Percentiles rank a stretch among this genome's conserved stretches.
These are phyloP conservation scores for Adansonia rubrostipa DNA, from an alignment of 441 rosid genomes.

Conservation along the genomic window DNA sequence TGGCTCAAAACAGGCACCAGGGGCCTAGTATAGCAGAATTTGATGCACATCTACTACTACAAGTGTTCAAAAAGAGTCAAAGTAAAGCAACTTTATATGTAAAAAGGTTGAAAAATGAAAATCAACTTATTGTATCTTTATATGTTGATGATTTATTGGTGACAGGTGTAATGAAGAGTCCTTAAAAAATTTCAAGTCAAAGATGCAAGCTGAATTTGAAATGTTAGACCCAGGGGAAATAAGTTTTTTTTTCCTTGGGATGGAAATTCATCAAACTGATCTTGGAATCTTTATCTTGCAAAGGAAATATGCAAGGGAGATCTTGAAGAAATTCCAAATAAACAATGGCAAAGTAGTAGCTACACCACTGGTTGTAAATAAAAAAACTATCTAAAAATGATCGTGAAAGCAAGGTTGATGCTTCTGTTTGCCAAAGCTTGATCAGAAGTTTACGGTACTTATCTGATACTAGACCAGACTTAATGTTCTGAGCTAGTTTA, in stretches of 20 bases:
- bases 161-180: rapidly evolving
- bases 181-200: neutral
- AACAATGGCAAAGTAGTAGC: neutral
- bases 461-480: neutral
- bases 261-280: neutral
- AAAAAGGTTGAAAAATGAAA: rapidly evolving
- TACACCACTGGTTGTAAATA: too few species aligned
- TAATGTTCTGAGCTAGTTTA: neutral
- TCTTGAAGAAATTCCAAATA: neutral
- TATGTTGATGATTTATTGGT: conserved; percentile 10
- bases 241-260: neutral
- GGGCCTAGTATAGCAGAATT: neutral
- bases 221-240: neutral
- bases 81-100: neutral
- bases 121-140: neutral
- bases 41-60: neutral
- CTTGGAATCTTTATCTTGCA: neutral
- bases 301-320: neutral
- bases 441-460: neutral
- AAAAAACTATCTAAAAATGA: neutral
- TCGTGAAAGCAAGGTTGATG: neutral
- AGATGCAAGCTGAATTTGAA: conserved; percentile 4
- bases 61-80: neutral
- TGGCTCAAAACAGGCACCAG: conserved; percentile 13
- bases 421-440: neutral